Evolutionary conservation across 148 eudicot species (phyloP).

Genomic region (Fagopyrum esculentum): DNA sequence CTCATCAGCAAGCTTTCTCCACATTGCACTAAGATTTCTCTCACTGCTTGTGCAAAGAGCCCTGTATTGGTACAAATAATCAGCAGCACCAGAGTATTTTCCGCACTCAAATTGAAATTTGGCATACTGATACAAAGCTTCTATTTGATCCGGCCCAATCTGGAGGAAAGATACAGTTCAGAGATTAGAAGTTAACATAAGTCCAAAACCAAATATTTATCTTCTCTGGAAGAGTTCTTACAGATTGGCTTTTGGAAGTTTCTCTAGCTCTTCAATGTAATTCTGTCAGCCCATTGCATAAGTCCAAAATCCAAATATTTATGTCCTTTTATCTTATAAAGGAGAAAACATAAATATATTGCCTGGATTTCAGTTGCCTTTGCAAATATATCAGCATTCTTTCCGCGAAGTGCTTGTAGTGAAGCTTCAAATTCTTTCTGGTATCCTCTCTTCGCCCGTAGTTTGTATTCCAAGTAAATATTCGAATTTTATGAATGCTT

Average conservation of each 20-base stretch:
- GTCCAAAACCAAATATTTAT: slow-evolving; percentile 22
- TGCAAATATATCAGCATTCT: slow-evolving; percentile 45
- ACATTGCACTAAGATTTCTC: no score
- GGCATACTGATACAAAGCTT: no score
- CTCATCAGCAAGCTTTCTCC: no score
- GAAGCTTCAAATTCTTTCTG: slow-evolving; percentile 63
- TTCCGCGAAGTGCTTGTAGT: slow-evolving; percentile 66
- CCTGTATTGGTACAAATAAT: no score
- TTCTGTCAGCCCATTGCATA: slow-evolving; percentile 28
- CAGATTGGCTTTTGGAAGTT: slow-evolving; percentile 62
- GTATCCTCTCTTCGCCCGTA: slow-evolving; percentile 64
- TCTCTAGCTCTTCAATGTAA: slow-evolving; percentile 52
- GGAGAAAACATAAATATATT: neutral
- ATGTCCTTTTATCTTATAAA: neutral
- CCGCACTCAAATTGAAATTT: no score
- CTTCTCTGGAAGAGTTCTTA: slow-evolving; percentile 71
- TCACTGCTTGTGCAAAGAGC: no score
- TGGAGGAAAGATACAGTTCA: no score
- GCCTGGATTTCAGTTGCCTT: slow-evolving; percentile 89
- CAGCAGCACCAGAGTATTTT: no score
- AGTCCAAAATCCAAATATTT: neutral
- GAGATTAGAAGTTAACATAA: no score
- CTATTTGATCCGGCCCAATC: no score
- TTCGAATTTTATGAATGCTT: neutral
- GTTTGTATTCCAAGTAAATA: neutral